These are phyloP conservation scores for Citrus reticulata DNA, from an alignment of 345 rosid species.

Conservation along the genomic window DNA sequence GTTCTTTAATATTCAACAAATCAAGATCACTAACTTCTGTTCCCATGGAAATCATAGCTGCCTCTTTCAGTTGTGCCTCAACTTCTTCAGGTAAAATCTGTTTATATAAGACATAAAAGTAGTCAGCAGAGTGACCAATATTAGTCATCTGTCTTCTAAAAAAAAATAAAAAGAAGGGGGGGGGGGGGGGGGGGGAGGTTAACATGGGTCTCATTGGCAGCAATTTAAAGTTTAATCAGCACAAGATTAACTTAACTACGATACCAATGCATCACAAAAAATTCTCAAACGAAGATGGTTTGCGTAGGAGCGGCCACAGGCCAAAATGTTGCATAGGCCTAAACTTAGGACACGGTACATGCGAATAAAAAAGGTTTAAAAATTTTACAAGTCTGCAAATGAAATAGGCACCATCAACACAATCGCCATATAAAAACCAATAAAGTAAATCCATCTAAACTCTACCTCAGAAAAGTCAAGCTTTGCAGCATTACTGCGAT, in stretches of 20 bases:
- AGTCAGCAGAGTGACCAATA: neutral
- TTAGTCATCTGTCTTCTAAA: neutral
- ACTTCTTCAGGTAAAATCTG: slow-evolving; percentile 70
- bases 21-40: slow-evolving; percentile 86
- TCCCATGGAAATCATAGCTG: slow-evolving; percentile 90
- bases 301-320: neutral
- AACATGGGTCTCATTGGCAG: neutral
- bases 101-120: neutral
- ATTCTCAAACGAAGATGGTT: neutral
- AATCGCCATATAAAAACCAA: neutral
- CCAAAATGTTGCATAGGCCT: neutral
- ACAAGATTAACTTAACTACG: neutral
- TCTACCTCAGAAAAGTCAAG: slow-evolving; percentile 85
- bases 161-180: neutral
- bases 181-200: too few species aligned
- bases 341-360: neutral
- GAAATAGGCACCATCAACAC: neutral
- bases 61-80: slow-evolving; percentile 79
- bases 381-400: neutral
- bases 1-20: slow-evolving; percentile 66
- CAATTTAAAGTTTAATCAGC: neutral
- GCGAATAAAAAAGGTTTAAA: neutral
- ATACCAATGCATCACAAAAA: neutral
- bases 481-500: slow-evolving; percentile 71
- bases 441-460: neutral